Evolutionary conservation across 208 protist genomes (phyloP).

Genomic region (Crithidia sp.): DNA sequence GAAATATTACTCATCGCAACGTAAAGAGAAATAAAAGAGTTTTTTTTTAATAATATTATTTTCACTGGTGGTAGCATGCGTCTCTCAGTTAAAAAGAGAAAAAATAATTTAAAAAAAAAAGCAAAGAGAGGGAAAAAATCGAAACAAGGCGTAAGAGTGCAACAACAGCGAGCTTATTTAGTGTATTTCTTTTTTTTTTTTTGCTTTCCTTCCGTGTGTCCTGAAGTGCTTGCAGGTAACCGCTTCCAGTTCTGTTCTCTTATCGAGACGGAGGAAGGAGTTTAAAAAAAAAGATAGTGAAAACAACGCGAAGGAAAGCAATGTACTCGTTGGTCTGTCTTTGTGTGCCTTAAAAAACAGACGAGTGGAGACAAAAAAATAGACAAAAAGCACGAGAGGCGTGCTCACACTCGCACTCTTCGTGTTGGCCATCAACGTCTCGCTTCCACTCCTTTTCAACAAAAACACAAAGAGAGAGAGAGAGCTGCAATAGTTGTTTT

Average conservation of each 20-base stretch:
- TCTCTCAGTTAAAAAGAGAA: not conserved
- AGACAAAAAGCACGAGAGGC: not conserved
- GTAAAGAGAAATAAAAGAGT: not conserved
- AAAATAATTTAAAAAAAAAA: not conserved
- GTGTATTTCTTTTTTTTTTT: not conserved
- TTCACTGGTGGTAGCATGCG: not conserved
- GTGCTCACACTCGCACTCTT: no score
- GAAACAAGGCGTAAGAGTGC: slow-evolving; percentile 5
- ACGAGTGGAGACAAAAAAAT: not conserved
- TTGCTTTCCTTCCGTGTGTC: not conserved
- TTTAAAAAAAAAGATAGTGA: not conserved
- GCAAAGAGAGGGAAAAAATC: not conserved
- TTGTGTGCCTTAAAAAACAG: no score
- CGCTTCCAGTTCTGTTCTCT: no score
- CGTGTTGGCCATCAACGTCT: no score
- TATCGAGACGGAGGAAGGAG: not conserved
- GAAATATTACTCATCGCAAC: no score
- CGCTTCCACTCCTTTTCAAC: not conserved
- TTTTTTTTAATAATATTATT: not conserved
- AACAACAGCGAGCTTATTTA: slow-evolving; percentile 11
- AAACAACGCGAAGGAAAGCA: not conserved
- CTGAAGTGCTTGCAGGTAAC: not conserved
- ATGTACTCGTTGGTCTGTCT: not conserved
- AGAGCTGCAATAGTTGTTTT: no score
- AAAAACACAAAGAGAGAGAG: no score